A percentile compares a stretch with the other conserved stretches of the same genome.
phyloP scores from a whole-genome alignment of 176 grass and related monocot genomes.

The Zoysia pacifica region DNA sequence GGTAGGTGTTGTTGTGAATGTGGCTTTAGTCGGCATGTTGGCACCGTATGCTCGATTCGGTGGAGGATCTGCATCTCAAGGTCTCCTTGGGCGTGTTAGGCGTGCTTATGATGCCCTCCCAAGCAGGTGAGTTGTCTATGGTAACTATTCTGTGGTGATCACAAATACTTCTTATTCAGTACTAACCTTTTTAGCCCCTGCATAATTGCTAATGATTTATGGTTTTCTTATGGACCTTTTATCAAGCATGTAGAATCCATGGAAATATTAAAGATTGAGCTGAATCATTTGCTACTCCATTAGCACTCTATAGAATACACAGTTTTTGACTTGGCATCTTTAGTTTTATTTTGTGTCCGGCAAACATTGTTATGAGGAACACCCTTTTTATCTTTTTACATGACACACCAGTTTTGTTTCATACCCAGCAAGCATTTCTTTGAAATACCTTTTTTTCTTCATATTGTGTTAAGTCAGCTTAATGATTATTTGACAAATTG shows the following conservation, averaged over 20 bases:
- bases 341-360: neutral
- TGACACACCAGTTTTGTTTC: neutral
- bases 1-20: conserved; percentile 91
- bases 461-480: neutral
- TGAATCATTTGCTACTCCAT: neutral
- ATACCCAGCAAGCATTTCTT: neutral
- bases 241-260: neutral
- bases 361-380: neutral
- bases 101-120: conserved; percentile 88
- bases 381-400: neutral
- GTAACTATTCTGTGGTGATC: neutral
- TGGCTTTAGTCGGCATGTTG: conserved; percentile 92
- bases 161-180: neutral
- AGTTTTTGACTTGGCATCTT: neutral
- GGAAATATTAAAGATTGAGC: neutral
- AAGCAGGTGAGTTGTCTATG: conserved; percentile 62
- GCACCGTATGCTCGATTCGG: conserved; percentile 90
- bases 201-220: neutral
- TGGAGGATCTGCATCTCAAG: conserved; percentile 52
- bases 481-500: neutral
- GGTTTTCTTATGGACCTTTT: neutral
- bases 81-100: conserved; percentile 65
- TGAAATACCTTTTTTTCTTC: neutral
- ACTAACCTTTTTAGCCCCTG: neutral
- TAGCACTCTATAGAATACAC: neutral